phyloP scores from a whole-genome alignment of 306 rosid species.

The Vigna trinervia region DNA sequence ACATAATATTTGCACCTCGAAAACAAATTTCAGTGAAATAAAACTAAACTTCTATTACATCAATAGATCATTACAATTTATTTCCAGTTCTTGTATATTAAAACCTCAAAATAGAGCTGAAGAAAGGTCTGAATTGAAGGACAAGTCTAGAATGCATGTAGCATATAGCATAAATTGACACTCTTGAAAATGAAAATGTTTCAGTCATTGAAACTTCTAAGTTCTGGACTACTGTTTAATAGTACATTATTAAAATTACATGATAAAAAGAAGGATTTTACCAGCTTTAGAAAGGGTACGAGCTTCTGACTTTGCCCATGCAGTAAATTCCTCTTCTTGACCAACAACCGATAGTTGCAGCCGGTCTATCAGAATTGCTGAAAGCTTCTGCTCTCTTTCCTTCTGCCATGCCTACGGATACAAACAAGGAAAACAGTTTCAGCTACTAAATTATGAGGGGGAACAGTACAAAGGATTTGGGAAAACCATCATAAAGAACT shows the following conservation, averaged over 20 bases:
- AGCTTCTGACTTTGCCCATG: conserved; percentile 83
- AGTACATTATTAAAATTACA: conserved; percentile 20
- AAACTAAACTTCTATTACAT: not conserved
- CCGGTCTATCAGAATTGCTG: conserved; percentile 60
- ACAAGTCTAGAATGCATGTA: not conserved
- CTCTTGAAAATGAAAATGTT: conserved; percentile 12
- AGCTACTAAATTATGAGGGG: conserved; percentile 33
- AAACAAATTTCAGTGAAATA: not conserved
- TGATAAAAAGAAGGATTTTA: conserved; percentile 42
- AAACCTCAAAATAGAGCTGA: not conserved
- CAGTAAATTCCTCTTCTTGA: conserved; percentile 67
- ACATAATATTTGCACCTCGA: not conserved
- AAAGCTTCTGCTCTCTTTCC: conserved; percentile 83
- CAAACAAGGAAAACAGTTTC: conserved; percentile 37
- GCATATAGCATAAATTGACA: conserved; percentile 17
- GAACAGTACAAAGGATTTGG: not conserved
- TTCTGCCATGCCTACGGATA: conserved; percentile 68
- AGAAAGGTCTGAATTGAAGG: not conserved
- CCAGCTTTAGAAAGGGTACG: conserved; percentile 77
- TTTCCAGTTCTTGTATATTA: not conserved
- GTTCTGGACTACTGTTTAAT: not conserved
- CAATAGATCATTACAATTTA: not conserved
- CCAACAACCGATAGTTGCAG: conserved; percentile 80
- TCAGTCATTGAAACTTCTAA: conserved; percentile 28
- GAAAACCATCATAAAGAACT: conserved; percentile 22